Percentiles rank a stretch among this genome's conserved stretches.
These are phyloP conservation scores for Blastocystis sp. DNA, from an alignment of 352 stramenopile genomes.

Conservation along the genomic window DNA sequence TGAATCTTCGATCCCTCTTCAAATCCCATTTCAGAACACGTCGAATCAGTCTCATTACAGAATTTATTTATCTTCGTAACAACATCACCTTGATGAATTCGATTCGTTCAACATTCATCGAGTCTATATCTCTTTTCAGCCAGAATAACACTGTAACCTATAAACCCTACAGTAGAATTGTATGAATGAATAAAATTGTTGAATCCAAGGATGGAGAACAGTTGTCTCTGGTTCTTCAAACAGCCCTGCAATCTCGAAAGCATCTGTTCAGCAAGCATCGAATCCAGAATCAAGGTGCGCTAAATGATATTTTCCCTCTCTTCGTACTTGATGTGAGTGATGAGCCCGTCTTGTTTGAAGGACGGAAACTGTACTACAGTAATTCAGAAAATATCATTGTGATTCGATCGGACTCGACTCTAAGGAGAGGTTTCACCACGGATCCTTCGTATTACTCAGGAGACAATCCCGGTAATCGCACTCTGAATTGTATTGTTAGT, in stretches of 20 bases:
- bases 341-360: not conserved
- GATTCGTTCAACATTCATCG: slow-evolving; percentile 54
- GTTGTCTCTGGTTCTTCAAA: slow-evolving; percentile 1
- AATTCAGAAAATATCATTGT: not conserved
- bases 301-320: not conserved
- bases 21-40: slow-evolving; percentile 31
- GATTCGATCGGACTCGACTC: slow-evolving; percentile 9
- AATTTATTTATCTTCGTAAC: slow-evolving; percentile 30
- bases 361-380: not conserved
- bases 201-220: slow-evolving; percentile 48
- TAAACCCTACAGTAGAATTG: slow-evolving; percentile 1
- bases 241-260: not conserved
- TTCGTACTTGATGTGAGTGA: slow-evolving; percentile 45
- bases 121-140: slow-evolving; percentile 38
- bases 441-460: not conserved
- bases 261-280: not conserved
- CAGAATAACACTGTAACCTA: slow-evolving; percentile 29
- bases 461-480: not conserved
- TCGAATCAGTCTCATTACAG: not conserved
- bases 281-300: not conserved
- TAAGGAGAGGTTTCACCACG: not conserved
- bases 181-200: not conserved
- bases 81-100: slow-evolving; percentile 58
- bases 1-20: slow-evolving; percentile 6
- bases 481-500: not conserved